phyloP scores from a whole-genome alignment of 2,329 filamentous ascomycete species.

The Trichoderma pleuroti region DNA sequence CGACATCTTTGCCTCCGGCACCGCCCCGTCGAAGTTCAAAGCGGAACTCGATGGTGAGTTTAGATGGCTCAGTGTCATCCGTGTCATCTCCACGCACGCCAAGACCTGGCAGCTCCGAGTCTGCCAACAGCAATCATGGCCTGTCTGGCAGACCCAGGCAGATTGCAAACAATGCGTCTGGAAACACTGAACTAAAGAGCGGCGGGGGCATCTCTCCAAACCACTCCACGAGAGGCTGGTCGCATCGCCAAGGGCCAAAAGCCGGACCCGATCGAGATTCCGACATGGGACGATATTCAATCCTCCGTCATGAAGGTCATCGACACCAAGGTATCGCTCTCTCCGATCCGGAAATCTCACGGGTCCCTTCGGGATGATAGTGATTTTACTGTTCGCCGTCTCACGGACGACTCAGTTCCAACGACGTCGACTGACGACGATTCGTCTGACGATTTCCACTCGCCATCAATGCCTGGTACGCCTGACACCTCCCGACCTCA shows the following conservation, averaged over 20 bases:
- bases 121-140: neutral
- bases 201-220: slow-evolving; percentile 11
- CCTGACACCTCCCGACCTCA: slow-evolving; percentile 41
- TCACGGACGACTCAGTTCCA: slow-evolving; percentile 15
- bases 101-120: slow-evolving; percentile 10
- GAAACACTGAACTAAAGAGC: neutral
- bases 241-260: neutral
- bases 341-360: slow-evolving; percentile 15
- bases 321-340: slow-evolving; percentile 22
- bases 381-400: slow-evolving; percentile 18
- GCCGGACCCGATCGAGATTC: slow-evolving; percentile 15
- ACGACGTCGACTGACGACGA: slow-evolving; percentile 38
- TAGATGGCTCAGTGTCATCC: slow-evolving; percentile 16
- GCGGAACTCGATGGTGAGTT: slow-evolving; percentile 23
- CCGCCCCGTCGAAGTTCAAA: slow-evolving; percentile 31
- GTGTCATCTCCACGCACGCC: slow-evolving; percentile 12
- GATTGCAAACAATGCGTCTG: neutral
- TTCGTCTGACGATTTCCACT: slow-evolving; percentile 38
- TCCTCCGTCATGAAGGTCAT: slow-evolving; percentile 23
- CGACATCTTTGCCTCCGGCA: slow-evolving; percentile 26
- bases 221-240: neutral
- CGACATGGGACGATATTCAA: slow-evolving; percentile 23
- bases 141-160: neutral
- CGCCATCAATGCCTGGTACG: slow-evolving; percentile 36
- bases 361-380: slow-evolving; percentile 18